phyloP scores from a whole-genome alignment of 805 yeast genomes.

The Wickerhamiella australiensis region DNA sequence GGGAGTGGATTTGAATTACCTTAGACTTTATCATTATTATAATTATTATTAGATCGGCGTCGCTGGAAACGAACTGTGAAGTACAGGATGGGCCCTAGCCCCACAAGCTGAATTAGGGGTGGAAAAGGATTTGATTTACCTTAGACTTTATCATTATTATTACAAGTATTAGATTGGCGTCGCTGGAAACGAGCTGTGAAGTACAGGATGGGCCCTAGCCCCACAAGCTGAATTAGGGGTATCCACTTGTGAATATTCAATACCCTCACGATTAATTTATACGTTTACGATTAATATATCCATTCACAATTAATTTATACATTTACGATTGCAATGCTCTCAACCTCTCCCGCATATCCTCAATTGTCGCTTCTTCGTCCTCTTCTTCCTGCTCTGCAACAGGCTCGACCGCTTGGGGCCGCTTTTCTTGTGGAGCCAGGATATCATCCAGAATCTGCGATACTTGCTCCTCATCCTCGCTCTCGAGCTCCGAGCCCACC shows the following conservation, averaged over 20 bases:
- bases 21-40: not conserved
- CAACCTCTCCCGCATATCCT: constrained; percentile 80
- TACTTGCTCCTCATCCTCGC: constrained; percentile 29
- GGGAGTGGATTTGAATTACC: not conserved
- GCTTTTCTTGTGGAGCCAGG: constrained; percentile 50
- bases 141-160: not conserved
- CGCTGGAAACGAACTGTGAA: too few relatives aligned
- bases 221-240: too few relatives aligned
- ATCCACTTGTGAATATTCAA: too few relatives aligned
- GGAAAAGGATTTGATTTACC: not conserved
- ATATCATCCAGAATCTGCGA: constrained; percentile 30
- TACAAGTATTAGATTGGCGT: too few relatives aligned
- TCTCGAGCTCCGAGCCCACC: constrained; percentile 40
- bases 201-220: too few relatives aligned
- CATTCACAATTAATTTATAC: not conserved
- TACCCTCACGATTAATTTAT: not conserved
- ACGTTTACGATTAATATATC: not conserved
- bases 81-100: too few relatives aligned
- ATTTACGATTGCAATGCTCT: constrained; percentile 59
- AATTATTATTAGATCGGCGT: too few relatives aligned
- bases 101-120: too few relatives aligned
- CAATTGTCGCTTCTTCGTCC: constrained; percentile 43
- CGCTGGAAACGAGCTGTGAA: too few relatives aligned
- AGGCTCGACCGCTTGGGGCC: constrained; percentile 17
- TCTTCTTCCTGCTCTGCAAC: constrained; percentile 31